Conservation (phyloP, 331 rosid genomes). For the Acacia concinna region DNA sequence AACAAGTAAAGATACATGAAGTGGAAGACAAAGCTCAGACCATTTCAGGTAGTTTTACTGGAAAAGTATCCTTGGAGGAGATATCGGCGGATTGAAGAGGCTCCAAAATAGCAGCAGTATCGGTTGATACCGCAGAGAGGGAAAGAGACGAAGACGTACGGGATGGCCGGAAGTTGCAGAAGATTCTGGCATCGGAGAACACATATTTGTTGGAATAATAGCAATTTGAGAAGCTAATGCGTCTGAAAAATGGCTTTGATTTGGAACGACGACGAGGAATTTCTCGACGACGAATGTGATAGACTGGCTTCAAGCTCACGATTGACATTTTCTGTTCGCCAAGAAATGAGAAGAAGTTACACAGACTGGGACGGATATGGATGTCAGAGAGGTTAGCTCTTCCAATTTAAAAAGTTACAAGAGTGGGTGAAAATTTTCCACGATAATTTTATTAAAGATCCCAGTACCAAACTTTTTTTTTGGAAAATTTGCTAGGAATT, state of each 20-base stretch:
- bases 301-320: conserved; percentile 46
- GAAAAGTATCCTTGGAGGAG: conserved; percentile 49
- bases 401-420: neutral
- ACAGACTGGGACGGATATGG: neutral
- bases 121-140: conserved; percentile 34
- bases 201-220: conserved; percentile 32
- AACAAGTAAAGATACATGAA: neutral
- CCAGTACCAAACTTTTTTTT: too few species aligned
- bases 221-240: conserved; percentile 24
- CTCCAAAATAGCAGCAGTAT: conserved; percentile 30
- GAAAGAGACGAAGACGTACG: conserved; percentile 25
- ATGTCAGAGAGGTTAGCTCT: too few species aligned
- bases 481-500: too few species aligned
- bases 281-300: conserved; percentile 29
- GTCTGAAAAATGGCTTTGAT: conserved; percentile 27
- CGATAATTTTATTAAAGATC: too few species aligned
- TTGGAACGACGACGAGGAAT: conserved; percentile 1
- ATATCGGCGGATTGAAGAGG: conserved; percentile 37
- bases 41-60: conserved; percentile 43
- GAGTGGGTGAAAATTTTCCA: neutral
- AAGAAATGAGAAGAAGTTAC: neutral
- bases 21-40: conserved; percentile 39
- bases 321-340: conserved; percentile 48
- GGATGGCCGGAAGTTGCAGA: conserved; percentile 43
- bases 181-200: conserved; percentile 33